Evolutionary conservation across 148 eudicot genomes (phyloP).

Genomic region (Rhododendron vialii): DNA sequence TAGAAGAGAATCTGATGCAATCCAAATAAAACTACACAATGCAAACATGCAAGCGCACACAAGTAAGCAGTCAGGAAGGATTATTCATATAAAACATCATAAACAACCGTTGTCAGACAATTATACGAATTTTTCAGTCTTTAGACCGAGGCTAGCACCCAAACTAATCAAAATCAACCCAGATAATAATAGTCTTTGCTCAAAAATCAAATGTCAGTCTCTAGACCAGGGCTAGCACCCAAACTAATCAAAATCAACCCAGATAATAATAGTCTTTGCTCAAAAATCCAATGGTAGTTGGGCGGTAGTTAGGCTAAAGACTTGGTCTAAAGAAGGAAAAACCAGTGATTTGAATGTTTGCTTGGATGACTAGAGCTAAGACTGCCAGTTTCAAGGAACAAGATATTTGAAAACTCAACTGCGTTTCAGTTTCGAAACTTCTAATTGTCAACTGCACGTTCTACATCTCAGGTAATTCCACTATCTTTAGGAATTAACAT

Average conservation of each 20-base stretch:
- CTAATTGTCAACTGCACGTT: neutral
- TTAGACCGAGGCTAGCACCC: neutral
- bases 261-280: neutral
- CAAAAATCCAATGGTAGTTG: neutral
- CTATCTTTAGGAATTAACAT: neutral
- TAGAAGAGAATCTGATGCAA: neutral
- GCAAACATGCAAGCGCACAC: neutral
- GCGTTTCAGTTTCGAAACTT: neutral
- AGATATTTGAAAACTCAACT: neutral
- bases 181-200: neutral
- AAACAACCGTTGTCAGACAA: neutral
- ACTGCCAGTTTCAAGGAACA: neutral
- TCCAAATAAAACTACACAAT: neutral
- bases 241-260: neutral
- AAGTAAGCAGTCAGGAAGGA: neutral
- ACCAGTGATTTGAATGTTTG: conserved; percentile 4
- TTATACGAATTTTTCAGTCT: neutral
- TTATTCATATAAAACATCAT: neutral
- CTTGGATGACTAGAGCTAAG: neutral
- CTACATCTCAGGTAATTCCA: neutral
- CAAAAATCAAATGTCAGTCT: neutral
- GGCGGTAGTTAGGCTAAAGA: neutral
- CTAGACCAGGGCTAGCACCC: neutral
- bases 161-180: neutral
- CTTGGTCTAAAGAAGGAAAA: conserved; percentile 1